Percentiles rank a stretch among this genome's conserved stretches.
Evolutionary conservation across 2,329 filamentous ascomycete genomes (phyloP).

Genomic region (Rachicladosporium sp.): DNA sequence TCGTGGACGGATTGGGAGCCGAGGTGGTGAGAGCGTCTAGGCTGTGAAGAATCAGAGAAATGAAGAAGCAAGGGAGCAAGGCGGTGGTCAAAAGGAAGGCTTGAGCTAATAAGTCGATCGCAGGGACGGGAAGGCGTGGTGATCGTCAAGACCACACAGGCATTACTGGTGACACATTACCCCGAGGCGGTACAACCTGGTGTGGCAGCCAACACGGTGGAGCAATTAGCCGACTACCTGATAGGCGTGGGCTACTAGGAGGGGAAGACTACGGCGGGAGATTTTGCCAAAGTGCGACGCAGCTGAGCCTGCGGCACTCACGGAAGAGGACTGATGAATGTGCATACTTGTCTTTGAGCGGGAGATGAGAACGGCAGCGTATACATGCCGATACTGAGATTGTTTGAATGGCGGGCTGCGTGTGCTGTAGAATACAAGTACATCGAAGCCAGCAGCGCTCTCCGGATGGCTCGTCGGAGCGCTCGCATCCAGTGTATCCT

Average conservation of each 20-base stretch:
- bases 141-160: conserved; percentile 76
- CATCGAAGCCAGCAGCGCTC: no score
- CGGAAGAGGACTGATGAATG: no score
- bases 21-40: not conserved
- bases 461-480: no score
- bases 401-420: no score
- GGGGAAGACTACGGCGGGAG: no score
- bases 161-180: conserved; percentile 83
- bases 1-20: not conserved
- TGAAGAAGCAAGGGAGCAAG: not conserved
- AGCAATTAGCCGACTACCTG: conserved; percentile 78
- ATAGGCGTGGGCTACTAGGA: conserved; percentile 49
- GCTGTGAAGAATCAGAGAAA: not conserved
- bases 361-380: no score
- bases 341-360: no score
- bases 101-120: conserved; percentile 1
- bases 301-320: no score
- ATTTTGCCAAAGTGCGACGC: no score
- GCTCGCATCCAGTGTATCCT: no score
- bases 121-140: conserved; percentile 70
- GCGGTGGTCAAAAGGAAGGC: not conserved
- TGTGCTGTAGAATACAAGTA: no score
- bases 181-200: conserved; percentile 59
- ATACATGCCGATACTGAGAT: no score
- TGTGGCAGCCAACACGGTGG: conserved; percentile 65